phyloP scores from a whole-genome alignment of 345 rosid genomes.

The Aegle marmelos region DNA sequence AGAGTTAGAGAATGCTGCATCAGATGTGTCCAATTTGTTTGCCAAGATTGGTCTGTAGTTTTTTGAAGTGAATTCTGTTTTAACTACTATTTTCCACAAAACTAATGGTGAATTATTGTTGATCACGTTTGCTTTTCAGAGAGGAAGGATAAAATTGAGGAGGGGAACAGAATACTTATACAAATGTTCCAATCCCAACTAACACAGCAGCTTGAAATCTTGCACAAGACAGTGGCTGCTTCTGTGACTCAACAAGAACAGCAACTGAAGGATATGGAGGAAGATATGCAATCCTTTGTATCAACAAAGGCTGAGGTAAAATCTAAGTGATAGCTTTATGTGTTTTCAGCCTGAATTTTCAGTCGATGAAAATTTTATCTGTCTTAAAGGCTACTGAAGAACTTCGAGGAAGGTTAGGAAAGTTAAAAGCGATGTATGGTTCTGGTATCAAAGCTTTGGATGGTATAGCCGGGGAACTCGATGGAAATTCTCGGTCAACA shows the following conservation, averaged over 20 bases:
- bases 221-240: slow-evolving; percentile 84
- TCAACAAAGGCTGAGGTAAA: slow-evolving; percentile 76
- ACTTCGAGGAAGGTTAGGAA: slow-evolving; percentile 68
- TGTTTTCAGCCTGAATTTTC: not conserved
- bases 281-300: slow-evolving; percentile 93
- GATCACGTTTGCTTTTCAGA: slow-evolving; percentile 47
- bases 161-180: slow-evolving; percentile 67
- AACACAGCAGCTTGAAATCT: slow-evolving; percentile 77
- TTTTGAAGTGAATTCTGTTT: slow-evolving; percentile 13
- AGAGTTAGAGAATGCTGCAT: slow-evolving; percentile 84
- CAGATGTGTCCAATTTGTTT: slow-evolving; percentile 83
- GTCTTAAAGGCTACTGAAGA: slow-evolving; percentile 77
- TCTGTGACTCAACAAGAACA: slow-evolving; percentile 87
- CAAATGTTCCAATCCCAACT: slow-evolving; percentile 78
- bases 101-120: slow-evolving; percentile 12
- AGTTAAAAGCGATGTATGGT: slow-evolving; percentile 62
- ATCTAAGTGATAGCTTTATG: not conserved
- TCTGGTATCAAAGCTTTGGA: slow-evolving; percentile 79
- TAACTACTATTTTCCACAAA: slow-evolving; percentile 3
- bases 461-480: slow-evolving; percentile 74
- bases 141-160: slow-evolving; percentile 92
- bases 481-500: slow-evolving; percentile 75
- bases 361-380: slow-evolving; percentile 14
- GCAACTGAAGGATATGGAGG: slow-evolving; percentile 89
- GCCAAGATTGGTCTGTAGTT: slow-evolving; percentile 69